Conservation (phyloP, 192 early-diverging fungal genomes). For the Backusella tuberculispora region DNA sequence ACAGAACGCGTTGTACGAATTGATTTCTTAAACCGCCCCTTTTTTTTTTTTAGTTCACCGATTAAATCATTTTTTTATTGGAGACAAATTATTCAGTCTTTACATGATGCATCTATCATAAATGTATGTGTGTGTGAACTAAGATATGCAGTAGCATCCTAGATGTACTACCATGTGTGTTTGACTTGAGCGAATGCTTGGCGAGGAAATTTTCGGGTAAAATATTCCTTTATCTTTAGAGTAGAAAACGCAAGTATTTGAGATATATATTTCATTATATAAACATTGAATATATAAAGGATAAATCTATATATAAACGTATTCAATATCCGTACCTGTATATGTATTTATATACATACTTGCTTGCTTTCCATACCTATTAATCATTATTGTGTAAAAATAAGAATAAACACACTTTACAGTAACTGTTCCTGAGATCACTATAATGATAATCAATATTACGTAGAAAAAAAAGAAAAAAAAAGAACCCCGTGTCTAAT, state of each 20-base stretch:
- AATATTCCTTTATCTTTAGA: neutral
- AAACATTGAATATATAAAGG: neutral
- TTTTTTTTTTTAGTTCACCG: constrained; percentile 53
- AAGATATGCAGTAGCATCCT: neutral
- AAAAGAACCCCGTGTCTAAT: constrained; percentile 53
- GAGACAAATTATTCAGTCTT: constrained; percentile 35
- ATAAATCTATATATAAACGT: neutral
- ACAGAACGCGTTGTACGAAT: constrained; percentile 46
- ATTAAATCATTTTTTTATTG: constrained; percentile 59
- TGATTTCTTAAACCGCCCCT: constrained; percentile 56
- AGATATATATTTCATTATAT: neutral
- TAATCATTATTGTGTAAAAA: no score
- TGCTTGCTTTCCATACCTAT: no score
- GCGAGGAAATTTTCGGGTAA: neutral
- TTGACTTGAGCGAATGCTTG: neutral
- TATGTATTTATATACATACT: no score
- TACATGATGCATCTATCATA: neutral
- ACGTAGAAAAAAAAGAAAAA: neutral
- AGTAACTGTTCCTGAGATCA: neutral
- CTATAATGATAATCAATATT: neutral
- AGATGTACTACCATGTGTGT: constrained; percentile 8
- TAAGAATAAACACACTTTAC: no score
- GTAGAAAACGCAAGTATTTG: no score
- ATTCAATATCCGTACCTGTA: no score
- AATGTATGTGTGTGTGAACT: neutral